phyloP scores from a whole-genome alignment of 2,329 filamentous ascomycete species.

The Chalara sp. region DNA sequence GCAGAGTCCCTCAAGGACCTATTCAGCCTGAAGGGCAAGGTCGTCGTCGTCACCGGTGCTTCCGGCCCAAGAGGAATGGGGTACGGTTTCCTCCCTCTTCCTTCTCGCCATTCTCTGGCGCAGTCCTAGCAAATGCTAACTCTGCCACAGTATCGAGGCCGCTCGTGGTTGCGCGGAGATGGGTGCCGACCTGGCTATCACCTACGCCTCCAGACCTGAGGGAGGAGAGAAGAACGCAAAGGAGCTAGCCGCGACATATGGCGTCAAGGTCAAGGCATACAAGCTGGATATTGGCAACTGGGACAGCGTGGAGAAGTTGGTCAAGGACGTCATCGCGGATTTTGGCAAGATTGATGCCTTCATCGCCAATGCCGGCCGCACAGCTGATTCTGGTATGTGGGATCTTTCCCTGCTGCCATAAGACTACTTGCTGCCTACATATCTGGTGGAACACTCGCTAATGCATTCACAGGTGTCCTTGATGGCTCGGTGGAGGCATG shows the following conservation, averaged over 20 bases:
- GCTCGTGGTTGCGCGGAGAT: constrained; percentile 59
- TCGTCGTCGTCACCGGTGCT: constrained; percentile 56
- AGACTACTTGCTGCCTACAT: background rate
- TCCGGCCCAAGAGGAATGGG: constrained; percentile 61
- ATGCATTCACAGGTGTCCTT: constrained; percentile 36
- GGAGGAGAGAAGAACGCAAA: constrained; percentile 61
- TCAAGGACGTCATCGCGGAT: constrained; percentile 55
- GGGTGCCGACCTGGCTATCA: constrained; percentile 59
- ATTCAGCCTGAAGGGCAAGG: constrained; percentile 55
- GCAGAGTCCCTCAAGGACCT: constrained; percentile 50
- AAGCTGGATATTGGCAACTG: constrained; percentile 55
- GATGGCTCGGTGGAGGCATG: constrained; percentile 62
- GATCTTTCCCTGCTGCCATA: background rate
- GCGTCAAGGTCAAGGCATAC: constrained; percentile 62
- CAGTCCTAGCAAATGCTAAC: background rate
- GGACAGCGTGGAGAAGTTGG: constrained; percentile 42
- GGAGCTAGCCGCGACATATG: constrained; percentile 51
- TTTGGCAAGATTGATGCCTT: constrained; percentile 65
- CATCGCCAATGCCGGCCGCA: constrained; percentile 65
- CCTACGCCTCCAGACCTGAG: constrained; percentile 54
- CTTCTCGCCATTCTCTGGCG: too few relatives aligned
- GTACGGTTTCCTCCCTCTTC: background rate
- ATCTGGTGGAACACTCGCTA: background rate
- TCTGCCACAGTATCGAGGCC: constrained; percentile 45
- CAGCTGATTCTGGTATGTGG: constrained; percentile 50